A percentile compares a stretch with the other conserved stretches of the same genome.
phyloP scores from a whole-genome alignment of 2,329 filamentous ascomycete genomes.

The Incumbomyces lentus region DNA sequence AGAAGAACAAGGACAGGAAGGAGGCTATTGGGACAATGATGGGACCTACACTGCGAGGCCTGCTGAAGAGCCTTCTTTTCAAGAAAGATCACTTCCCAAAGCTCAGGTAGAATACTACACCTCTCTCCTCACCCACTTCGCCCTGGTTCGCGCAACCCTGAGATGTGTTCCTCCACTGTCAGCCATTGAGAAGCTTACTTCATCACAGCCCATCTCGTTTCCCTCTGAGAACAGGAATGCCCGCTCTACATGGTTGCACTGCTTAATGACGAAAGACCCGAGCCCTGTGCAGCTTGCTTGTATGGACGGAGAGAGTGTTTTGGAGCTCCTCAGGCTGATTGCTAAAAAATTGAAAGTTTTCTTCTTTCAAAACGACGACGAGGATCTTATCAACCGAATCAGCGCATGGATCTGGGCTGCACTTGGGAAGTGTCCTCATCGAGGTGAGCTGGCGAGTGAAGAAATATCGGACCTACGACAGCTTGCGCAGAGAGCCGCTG shows the following conservation, averaged over 20 bases:
- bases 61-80: slow-evolving; percentile 24
- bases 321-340: slow-evolving; percentile 56
- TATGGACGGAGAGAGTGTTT: slow-evolving; percentile 51
- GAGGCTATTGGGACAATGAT: slow-evolving; percentile 41
- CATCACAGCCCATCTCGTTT: slow-evolving; percentile 44
- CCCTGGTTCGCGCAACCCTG: slow-evolving; percentile 52
- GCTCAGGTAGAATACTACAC: slow-evolving; percentile 59
- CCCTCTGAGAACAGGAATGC: slow-evolving; percentile 44
- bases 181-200: slow-evolving; percentile 44
- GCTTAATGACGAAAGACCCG: slow-evolving; percentile 34
- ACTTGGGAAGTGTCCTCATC: slow-evolving; percentile 62
- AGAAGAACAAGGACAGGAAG: slow-evolving; percentile 1
- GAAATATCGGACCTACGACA: slow-evolving; percentile 70
- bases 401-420: slow-evolving; percentile 81
- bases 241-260: slow-evolving; percentile 45
- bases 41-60: slow-evolving; percentile 65
- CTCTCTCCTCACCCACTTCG: slow-evolving; percentile 55
- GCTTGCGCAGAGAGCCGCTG: slow-evolving; percentile 64
- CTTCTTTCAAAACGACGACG: slow-evolving; percentile 53
- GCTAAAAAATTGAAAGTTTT: slow-evolving; percentile 49
- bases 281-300: slow-evolving; percentile 40
- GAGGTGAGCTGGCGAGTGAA: slow-evolving; percentile 63
- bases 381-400: slow-evolving; percentile 52
- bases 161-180: slow-evolving; percentile 44
- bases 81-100: slow-evolving; percentile 33